These are phyloP conservation scores for Clavariopsis aquatica DNA, from an alignment of 495 filamentous ascomycete species.

Conservation along the genomic window DNA sequence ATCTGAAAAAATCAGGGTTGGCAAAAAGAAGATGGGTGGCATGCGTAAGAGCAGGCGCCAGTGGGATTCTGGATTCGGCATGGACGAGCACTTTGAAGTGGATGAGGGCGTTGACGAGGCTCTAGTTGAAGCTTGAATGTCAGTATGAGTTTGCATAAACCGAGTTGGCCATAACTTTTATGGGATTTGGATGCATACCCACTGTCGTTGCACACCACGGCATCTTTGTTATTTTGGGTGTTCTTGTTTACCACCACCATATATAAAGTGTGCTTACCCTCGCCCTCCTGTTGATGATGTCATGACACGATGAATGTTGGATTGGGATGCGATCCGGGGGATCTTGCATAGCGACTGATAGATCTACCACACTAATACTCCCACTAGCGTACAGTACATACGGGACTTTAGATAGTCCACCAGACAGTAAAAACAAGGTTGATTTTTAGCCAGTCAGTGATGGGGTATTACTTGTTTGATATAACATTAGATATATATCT, in stretches of 20 bases:
- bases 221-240: background rate
- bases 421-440: background rate
- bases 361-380: background rate
- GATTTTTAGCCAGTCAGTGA: background rate
- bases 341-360: constrained; percentile 3
- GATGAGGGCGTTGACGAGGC: constrained; percentile 1
- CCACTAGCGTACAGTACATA: background rate
- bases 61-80: constrained; percentile 28
- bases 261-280: background rate
- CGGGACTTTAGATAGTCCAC: background rate
- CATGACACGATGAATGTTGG: background rate
- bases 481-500: no score
- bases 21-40: constrained; percentile 28
- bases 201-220: no score
- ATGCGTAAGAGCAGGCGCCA: constrained; percentile 7
- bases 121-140: background rate
- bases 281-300: background rate
- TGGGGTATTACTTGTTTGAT: background rate
- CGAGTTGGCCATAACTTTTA: background rate
- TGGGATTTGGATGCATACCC: background rate
- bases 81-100: constrained; percentile 20
- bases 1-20: constrained; percentile 23
- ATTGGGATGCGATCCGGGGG: background rate
- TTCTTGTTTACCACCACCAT: no score
- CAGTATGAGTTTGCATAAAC: background rate